Base-by-base conservation (phyloP, 768 basidiomycete species). In the Crepidotus variabilis region DNA sequence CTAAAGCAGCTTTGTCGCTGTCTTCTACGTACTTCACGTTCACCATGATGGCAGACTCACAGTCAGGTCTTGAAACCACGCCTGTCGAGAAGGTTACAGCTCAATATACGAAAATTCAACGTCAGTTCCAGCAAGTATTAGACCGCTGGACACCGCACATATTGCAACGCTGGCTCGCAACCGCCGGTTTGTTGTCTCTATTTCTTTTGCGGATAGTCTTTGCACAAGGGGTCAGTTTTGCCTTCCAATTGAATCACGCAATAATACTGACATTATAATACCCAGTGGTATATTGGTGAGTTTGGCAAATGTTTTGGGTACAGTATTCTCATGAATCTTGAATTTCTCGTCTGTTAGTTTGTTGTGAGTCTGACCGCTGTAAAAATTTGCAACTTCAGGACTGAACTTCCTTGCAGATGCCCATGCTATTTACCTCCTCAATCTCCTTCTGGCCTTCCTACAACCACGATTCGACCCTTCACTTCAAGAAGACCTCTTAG, bases 391-490 rank as follows among this genome's bases (percentile, higher is more conserved):
- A 23, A 53, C 55, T 45, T 48, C 14, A 53, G 35, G 53, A 55
- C 57, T 57, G 58, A 61, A 57, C 21, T 43, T 24, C 50, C 59
- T 6, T 24, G 51, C 51, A 90, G 90, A 96, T 68, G 95, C 91
- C 16, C 87, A 91, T 62, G 94, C 92, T 28, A 98, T 97, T 63
- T 98, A 98, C 74, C 84, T 96, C 60, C 82, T 98, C 57, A 97
- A 99, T 75, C 84, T 99, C 52, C 85, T 99, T 54, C 82, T 99
- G 61, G 96, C 97, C 1, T 99, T 99, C 79, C 79, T 99, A 16
- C 95, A 98, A 77, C 97, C 97, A 33, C 92, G 89, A 70, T 98
- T 99, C 70, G 97, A 99, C 72, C 96, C 97, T 0, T 96, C 95
- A 1, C 76, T 98, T 32, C 90, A 94, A 61, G 92, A 92, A 47